A percentile compares a stretch with the other conserved stretches of the same genome.
These are phyloP conservation scores for Biancaea sappan DNA, from an alignment of 306 rosid genomes.

Conservation along the genomic window DNA sequence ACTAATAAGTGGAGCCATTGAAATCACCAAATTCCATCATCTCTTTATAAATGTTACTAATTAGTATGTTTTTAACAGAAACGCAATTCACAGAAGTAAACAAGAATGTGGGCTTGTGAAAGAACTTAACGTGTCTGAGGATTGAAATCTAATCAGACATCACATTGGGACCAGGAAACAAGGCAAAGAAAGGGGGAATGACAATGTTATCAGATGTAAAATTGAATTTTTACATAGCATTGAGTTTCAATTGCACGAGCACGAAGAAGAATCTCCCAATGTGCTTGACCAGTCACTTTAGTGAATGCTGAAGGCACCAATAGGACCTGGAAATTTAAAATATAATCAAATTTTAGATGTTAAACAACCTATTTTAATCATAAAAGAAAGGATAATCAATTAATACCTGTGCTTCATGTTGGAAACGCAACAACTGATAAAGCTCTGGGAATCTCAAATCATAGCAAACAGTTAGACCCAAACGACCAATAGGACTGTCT, in stretches of 20 bases:
- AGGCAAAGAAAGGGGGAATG: not conserved
- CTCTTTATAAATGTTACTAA: not conserved
- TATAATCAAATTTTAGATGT: constrained; percentile 21
- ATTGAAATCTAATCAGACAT: constrained; percentile 5
- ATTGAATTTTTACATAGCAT: constrained; percentile 66
- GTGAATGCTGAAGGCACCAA: constrained; percentile 95
- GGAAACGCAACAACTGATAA: constrained; percentile 79
- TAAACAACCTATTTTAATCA: constrained; percentile 28
- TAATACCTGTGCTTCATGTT: constrained; percentile 75
- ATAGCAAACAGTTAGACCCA: constrained; percentile 94
- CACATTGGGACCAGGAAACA: not conserved
- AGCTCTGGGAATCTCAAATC: constrained; percentile 95
- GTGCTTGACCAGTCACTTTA: constrained; percentile 85
- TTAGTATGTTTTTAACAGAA: not conserved
- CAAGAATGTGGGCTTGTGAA: not conserved
- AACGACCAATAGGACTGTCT: constrained; percentile 86
- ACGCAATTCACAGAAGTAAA: not conserved
- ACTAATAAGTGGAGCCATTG: not conserved
- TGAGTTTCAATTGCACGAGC: constrained; percentile 98
- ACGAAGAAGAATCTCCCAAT: constrained; percentile 96
- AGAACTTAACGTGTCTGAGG: not conserved
- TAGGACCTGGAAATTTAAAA: constrained; percentile 56
- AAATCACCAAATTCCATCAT: not conserved
- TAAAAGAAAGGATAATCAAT: constrained; percentile 23
- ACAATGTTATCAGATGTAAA: constrained; percentile 22